Base-by-base conservation (phyloP, 495 filamentous ascomycete species). In the Aspergillus nanangensis region DNA sequence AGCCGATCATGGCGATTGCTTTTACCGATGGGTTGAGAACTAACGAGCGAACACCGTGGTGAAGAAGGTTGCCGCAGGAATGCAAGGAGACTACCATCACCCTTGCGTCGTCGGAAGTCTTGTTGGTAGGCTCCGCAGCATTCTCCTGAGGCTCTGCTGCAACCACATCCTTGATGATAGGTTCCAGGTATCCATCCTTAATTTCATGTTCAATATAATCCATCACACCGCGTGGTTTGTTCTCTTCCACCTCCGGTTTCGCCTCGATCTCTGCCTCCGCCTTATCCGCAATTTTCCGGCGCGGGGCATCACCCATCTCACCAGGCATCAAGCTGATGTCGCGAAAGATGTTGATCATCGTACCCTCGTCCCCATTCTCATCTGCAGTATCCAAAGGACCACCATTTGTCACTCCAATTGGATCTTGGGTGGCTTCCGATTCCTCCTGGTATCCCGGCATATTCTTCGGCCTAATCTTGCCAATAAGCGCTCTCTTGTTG, bases 21-120 rank as follows among this genome's bases (percentile, higher is more conserved):
- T 83, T 78, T 41, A 97, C 88, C 21, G 80, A 75, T 1, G 90
- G 86, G 56, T 95, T 96, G 27, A 89, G 58, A 11, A 87, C 63
- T 34, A 98, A 74, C 3, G 93, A 93, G 5, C 87, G 84, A 33
- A 98, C 81, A 2, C 87, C 93, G 57, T 95, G 90, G 56, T 98
- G 93, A n/a, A 92, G 80, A 11, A 98, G 82, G 57, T 96, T 97
- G 43, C 93, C 93, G 63, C 93, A 98, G 15, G 91, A 96, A 62
- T 98, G 93, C 38, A 98, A 86, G 0, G 93, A 97, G 2, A 96
- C 83, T 18, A 94, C 84, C 81, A 96, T 88, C 24, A 95, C 69
- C 23, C 71, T 74, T 3, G 67, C 55, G 27, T 72, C 35, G 8
- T 43, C 23, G 19, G 47, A 36, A 22, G 41, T 34, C 37, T 51